These are phyloP conservation scores for Asterionellopsis glacialis DNA, from an alignment of 108 stramenopile species.

Conservation along the genomic window DNA sequence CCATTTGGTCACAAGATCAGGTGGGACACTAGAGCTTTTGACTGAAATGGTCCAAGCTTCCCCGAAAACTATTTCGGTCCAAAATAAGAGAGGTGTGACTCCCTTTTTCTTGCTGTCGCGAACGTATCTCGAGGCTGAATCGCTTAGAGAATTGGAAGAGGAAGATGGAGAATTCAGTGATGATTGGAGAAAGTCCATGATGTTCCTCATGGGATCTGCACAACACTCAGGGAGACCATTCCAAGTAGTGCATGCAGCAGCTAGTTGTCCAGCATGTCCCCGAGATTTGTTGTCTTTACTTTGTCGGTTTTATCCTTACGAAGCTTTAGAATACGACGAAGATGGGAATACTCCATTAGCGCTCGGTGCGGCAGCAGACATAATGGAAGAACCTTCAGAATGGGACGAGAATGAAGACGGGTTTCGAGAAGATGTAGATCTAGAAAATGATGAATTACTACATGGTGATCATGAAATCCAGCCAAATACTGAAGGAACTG, in stretches of 20 bases:
- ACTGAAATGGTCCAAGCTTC: background rate
- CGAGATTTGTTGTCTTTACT: slow-evolving; percentile 1
- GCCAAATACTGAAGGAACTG: background rate
- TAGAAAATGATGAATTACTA: background rate
- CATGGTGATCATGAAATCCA: background rate
- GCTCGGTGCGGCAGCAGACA: background rate
- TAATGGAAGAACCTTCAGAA: background rate
- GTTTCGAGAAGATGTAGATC: slow-evolving; percentile 2
- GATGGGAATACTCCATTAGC: slow-evolving; percentile 3
- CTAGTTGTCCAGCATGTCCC: background rate
- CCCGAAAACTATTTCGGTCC: background rate
- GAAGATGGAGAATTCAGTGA: background rate
- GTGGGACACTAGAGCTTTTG: slow-evolving; percentile 3
- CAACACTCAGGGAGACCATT: background rate
- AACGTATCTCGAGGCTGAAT: slow-evolving; percentile 5
- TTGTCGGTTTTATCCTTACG: slow-evolving; percentile 6
- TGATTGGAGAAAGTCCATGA: slow-evolving; percentile 1
- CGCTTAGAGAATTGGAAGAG: background rate
- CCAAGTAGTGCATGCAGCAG: slow-evolving; percentile 5
- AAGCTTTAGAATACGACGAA: slow-evolving; percentile 1
- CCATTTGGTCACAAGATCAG: slow-evolving; percentile 7
- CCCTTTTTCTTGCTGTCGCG: slow-evolving; percentile 8
- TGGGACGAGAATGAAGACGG: slow-evolving; percentile 10
- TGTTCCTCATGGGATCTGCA: background rate
- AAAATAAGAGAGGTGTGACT: slow-evolving; percentile 5